These are phyloP conservation scores for Alloteropsis semialata DNA, from an alignment of 176 grass and related monocot species.

Conservation along the genomic window DNA sequence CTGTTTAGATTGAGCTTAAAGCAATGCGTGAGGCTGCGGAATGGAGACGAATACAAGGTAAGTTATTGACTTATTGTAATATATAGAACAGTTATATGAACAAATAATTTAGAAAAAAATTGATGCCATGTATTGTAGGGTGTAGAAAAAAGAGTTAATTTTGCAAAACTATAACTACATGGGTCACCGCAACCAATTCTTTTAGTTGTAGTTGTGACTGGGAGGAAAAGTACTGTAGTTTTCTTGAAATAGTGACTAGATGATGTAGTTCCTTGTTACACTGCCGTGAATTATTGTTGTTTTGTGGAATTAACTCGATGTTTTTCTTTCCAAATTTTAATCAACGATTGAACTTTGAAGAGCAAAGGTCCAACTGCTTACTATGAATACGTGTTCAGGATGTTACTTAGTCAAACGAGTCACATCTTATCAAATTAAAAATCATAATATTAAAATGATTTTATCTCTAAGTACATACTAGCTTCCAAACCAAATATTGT, in stretches of 20 bases:
- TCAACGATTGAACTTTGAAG: neutral
- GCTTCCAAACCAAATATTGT: neutral
- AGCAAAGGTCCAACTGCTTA: neutral
- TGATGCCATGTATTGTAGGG: neutral
- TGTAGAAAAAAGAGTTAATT: neutral
- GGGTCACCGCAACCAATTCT: neutral
- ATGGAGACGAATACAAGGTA: conserved; percentile 93
- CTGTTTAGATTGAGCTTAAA: conserved; percentile 74
- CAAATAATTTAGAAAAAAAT: neutral
- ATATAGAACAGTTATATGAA: neutral
- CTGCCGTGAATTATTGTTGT: neutral
- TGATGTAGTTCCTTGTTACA: neutral
- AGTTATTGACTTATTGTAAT: neutral
- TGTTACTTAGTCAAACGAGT: neutral
- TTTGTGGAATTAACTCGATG: neutral
- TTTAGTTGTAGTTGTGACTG: neutral
- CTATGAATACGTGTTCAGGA: neutral
- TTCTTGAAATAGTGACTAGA: neutral
- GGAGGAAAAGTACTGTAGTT: neutral
- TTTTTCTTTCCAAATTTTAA: neutral
- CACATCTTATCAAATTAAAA: neutral
- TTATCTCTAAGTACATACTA: neutral
- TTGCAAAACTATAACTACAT: neutral
- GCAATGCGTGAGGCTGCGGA: conserved; percentile 85
- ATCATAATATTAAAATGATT: neutral